A percentile compares a stretch with the other conserved stretches of the same genome.
These are phyloP conservation scores for Collybia sordida DNA, from an alignment of 768 basidiomycete species.

Conservation along the genomic window DNA sequence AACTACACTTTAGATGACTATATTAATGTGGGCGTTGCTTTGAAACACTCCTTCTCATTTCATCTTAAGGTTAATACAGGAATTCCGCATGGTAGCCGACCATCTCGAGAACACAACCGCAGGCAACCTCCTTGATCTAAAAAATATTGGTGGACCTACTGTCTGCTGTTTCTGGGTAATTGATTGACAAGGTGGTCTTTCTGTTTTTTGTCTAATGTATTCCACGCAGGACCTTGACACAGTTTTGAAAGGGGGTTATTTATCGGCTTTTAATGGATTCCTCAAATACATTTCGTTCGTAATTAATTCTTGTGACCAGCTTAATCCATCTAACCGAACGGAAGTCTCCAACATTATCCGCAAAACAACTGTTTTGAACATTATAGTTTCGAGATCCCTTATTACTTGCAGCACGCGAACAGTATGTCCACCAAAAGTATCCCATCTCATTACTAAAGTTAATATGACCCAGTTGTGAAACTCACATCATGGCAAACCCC, in stretches of 20 bases:
- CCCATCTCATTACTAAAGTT: constrained; percentile 1
- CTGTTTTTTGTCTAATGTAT: neutral
- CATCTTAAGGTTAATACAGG: constrained; percentile 25
- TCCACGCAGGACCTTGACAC: constrained; percentile 37
- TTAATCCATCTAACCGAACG: neutral
- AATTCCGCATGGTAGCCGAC: constrained; percentile 35
- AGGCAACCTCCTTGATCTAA: constrained; percentile 35
- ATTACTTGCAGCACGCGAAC: constrained; percentile 46
- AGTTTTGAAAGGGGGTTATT: constrained; percentile 41
- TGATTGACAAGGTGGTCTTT: neutral
- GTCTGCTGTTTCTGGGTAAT: constrained; percentile 54
- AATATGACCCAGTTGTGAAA: constrained; percentile 27
- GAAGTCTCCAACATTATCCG: constrained; percentile 52
- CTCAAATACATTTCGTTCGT: constrained; percentile 52
- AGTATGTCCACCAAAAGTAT: constrained; percentile 26
- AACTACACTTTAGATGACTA: constrained; percentile 50
- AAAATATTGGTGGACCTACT: constrained; percentile 48
- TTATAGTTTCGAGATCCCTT: constrained; percentile 36
- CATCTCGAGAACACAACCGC: constrained; percentile 34
- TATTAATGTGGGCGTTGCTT: constrained; percentile 33
- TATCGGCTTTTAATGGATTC: constrained; percentile 29
- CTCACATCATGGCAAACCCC: constrained; percentile 46
- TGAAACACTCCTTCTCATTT: neutral
- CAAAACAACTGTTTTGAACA: constrained; percentile 43
- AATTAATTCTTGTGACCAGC: neutral